phyloP scores from a whole-genome alignment of 2,329 filamentous ascomycete genomes.

The Cladobotryum protrusum region DNA sequence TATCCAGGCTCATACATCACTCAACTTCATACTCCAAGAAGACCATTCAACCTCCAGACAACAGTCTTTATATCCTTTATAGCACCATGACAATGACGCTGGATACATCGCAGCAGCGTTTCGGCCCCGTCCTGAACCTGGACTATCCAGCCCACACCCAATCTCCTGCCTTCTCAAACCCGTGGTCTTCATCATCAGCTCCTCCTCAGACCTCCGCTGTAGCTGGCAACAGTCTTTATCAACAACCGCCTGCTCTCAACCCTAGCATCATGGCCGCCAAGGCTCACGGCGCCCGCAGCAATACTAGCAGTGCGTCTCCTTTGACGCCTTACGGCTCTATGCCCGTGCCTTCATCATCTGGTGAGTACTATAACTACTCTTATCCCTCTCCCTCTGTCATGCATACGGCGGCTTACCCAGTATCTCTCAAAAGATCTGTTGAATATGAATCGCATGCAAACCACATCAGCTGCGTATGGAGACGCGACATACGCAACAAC shows the following conservation, averaged over 20 bases:
- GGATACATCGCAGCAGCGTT: slow-evolving; percentile 79
- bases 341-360: slow-evolving; percentile 63
- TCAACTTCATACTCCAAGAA: neutral
- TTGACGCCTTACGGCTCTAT: slow-evolving; percentile 69
- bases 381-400: too few species aligned
- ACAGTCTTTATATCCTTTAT: slow-evolving; percentile 2
- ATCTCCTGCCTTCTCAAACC: slow-evolving; percentile 79
- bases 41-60: neutral
- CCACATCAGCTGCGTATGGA: slow-evolving; percentile 60
- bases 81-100: slow-evolving; percentile 88
- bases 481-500: slow-evolving; percentile 63
- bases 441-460: slow-evolving; percentile 57
- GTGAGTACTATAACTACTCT: slow-evolving; percentile 41
- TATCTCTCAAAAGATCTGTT: slow-evolving; percentile 68
- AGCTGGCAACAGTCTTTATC: slow-evolving; percentile 56
- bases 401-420: slow-evolving; percentile 49
- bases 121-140: slow-evolving; percentile 69
- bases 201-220: slow-evolving; percentile 38
- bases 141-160: slow-evolving; percentile 55
- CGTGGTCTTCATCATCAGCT: slow-evolving; percentile 63
- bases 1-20: neutral
- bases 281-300: slow-evolving; percentile 46
- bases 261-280: slow-evolving; percentile 47
- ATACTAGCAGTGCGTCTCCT: slow-evolving; percentile 49
- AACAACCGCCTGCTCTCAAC: slow-evolving; percentile 37